Evolutionary conservation across 257 asterid species (phyloP), one percentile per base, ranked within the genome.

Genomic region (Phtheirospermum japonicum): DNA sequence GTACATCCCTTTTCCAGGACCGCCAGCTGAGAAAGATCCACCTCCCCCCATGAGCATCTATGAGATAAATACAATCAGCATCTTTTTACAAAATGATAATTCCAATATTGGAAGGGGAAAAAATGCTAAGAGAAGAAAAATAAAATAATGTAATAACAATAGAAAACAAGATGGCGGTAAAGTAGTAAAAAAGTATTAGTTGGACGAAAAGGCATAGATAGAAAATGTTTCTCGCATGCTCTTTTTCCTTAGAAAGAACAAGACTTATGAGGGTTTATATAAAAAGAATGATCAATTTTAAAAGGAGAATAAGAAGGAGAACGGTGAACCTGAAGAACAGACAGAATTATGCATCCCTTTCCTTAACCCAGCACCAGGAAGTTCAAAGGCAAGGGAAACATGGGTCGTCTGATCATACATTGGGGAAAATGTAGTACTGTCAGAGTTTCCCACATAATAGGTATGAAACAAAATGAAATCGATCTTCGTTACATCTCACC

Each of bases 1-100:
- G 73, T 86, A 76, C 99, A 92, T 86, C 64, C 96, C 99, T 79
- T 92, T 92, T 71, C 97, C 99, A 73, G 97, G 99, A 75, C 99
- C 99, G 43, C 99, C 99, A n/a, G n/a, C n/a, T n/a, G n/a, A n/a
- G n/a, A n/a, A n/a, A n/a, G n/a, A n/a, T n/a, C n/a, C n/a, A n/a
- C 64, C 99, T 73, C 99, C 99, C 37, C 99, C 99, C 97, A 92
- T 83, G 46, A 92, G 97, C 93, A 89, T 79, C 99, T 92, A 75
- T 62, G 59, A 57, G 66, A 52, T 70, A 59, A 53, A 59, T 14
- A 79, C 51, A 60, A 61, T 70, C 40, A 59, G 62, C 26, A 43
- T 50, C 57, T 67, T 67, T 50, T 52, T 40, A n/a, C 61, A 43
- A 56, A 67, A 42, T 52, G 55, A n/a, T n/a, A n/a, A n/a, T n/a